Percentiles rank a stretch among this genome's conserved stretches.
Conservation (phyloP, 345 rosid genomes). For the Raphanus raphanistrum region DNA sequence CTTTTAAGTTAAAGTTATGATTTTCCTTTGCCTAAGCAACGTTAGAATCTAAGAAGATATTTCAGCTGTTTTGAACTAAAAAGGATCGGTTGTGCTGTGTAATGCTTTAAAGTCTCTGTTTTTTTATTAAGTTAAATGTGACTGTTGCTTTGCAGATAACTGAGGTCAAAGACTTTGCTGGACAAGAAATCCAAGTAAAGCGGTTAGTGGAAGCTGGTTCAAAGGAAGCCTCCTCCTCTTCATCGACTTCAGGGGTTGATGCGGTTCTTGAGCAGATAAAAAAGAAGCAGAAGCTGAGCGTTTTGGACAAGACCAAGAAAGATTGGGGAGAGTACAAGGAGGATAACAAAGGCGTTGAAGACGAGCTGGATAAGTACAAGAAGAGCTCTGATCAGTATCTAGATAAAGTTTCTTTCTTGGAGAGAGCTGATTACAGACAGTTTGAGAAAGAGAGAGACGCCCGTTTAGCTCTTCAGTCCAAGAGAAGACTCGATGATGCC, state of each 20-base stretch:
- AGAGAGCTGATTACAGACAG: slow-evolving; percentile 44
- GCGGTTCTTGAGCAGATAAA: slow-evolving; percentile 79
- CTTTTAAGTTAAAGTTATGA: not conserved
- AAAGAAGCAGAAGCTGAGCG: slow-evolving; percentile 90
- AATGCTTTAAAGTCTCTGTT: not conserved
- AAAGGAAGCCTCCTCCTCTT: not conserved
- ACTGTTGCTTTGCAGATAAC: not conserved
- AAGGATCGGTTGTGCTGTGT: not conserved
- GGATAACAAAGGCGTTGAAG: slow-evolving; percentile 55
- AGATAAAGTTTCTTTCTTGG: slow-evolving; percentile 53
- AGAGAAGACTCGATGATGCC: slow-evolving; percentile 31
- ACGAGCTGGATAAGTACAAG: slow-evolving; percentile 84
- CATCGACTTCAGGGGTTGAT: not conserved
- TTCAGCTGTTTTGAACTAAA: not conserved
- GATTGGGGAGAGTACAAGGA: slow-evolving; percentile 99
- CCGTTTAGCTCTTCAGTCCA: slow-evolving; percentile 67
- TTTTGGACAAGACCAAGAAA: slow-evolving; percentile 58
- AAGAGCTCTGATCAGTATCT: slow-evolving; percentile 82
- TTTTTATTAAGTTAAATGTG: not conserved
- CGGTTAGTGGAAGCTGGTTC: slow-evolving; percentile 6
- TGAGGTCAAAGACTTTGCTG: slow-evolving; percentile 1
- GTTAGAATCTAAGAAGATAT: not conserved
- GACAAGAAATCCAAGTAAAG: slow-evolving; percentile 3
- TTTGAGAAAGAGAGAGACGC: slow-evolving; percentile 97
- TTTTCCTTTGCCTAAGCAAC: not conserved